phyloP scores from a whole-genome alignment of 2,329 filamentous ascomycete species.

The Diaporthe helianthi region DNA sequence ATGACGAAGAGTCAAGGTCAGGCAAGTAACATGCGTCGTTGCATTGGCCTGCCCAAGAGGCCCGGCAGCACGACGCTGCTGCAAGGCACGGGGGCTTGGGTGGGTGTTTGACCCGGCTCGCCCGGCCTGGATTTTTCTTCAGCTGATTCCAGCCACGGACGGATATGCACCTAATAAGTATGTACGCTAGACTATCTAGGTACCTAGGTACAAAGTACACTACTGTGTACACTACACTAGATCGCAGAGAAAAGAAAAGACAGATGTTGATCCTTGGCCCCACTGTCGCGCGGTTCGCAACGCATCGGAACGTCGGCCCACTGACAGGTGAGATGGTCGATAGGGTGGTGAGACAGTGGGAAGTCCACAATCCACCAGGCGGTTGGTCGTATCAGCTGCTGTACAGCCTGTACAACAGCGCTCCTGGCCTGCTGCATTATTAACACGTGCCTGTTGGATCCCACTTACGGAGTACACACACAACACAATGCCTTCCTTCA shows the following conservation, averaged over 20 bases:
- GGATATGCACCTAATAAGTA: too few species aligned
- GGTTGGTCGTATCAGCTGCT: background rate
- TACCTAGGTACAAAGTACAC: too few species aligned
- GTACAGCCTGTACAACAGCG: background rate
- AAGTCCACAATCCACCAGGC: background rate
- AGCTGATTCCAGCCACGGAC: background rate
- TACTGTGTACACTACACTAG: background rate
- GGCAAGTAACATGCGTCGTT: background rate
- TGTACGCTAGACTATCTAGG: too few species aligned
- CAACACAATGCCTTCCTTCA: background rate
- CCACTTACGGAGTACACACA: background rate
- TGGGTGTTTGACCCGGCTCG: background rate
- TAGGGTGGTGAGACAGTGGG: conserved; percentile 10
- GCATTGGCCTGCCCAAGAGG: background rate
- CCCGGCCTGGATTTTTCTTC: background rate
- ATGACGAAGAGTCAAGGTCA: conserved; percentile 7
- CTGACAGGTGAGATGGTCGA: conserved; percentile 1
- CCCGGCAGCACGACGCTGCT: conserved; percentile 9
- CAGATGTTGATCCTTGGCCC: background rate
- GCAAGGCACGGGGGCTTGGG: conserved; percentile 15
- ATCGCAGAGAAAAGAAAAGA: background rate
- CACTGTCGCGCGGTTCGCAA: conserved; percentile 17
- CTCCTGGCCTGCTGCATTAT: background rate
- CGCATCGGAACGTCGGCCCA: conserved; percentile 12
- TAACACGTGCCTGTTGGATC: background rate